Conservation (phyloP, 2,329 filamentous ascomycete genomes). For the Fragosphaeria purpurea region DNA sequence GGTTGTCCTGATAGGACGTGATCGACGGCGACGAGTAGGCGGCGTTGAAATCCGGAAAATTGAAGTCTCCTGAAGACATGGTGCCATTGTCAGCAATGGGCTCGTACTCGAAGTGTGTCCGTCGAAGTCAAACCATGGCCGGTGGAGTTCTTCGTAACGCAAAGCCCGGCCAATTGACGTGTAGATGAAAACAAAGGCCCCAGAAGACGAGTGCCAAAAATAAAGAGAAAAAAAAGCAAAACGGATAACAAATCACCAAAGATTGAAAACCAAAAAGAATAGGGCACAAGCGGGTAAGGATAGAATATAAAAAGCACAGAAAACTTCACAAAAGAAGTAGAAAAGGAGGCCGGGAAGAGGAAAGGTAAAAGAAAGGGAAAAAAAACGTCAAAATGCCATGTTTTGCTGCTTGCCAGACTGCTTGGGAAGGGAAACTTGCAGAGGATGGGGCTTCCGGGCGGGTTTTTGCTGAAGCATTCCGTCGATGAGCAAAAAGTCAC, state of each 20-base stretch:
- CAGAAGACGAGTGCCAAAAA: background rate
- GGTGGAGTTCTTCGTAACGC: constrained; percentile 8
- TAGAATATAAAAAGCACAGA: constrained; percentile 4
- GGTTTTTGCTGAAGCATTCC: background rate
- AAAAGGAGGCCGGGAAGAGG: background rate
- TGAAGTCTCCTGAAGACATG: constrained; percentile 48
- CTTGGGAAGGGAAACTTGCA: background rate
- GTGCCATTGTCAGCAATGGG: constrained; percentile 31
- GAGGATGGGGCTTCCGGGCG: background rate
- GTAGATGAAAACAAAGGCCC: too few species aligned
- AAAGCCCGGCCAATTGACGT: constrained; percentile 8
- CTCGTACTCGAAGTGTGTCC: too few species aligned
- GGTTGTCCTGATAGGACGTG: constrained; percentile 32
- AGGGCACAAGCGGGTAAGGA: background rate
- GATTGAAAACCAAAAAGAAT: background rate
- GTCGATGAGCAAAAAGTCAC: constrained; percentile 31
- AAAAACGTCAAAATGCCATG: background rate
- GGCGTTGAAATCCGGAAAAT: constrained; percentile 44
- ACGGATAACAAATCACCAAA: background rate
- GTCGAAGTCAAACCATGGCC: constrained; percentile 6
- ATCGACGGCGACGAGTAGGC: constrained; percentile 41
- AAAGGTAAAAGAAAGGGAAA: background rate
- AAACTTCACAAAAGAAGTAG: background rate
- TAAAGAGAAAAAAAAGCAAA: background rate
- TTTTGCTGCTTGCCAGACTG: background rate